Base-by-base conservation (phyloP, 202 grass and related monocot genomes). In the Setaria italica region DNA sequence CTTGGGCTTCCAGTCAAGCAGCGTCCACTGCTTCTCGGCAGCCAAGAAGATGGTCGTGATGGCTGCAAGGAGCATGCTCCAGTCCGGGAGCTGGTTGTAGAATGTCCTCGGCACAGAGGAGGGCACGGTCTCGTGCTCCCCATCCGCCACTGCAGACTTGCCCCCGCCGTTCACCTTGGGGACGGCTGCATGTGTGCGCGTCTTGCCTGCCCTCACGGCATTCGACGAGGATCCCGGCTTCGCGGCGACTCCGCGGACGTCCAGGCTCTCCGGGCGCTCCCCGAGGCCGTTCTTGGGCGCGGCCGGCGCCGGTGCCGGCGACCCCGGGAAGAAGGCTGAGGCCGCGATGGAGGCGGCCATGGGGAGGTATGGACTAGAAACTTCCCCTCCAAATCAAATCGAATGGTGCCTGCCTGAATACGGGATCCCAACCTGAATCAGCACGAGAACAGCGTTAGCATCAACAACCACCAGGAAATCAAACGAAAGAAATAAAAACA, bases 51-150 rank as follows among this genome's bases (percentile, higher is more conserved):
- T 94, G 73, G 93, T 89, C 5, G 92, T 99, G 80, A 99, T 90
- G 42, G 93, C 93, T 25, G 96, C 93, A 3, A 99, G 87, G 62
- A 95, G 90, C 86, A 98, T 86, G 86, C 96, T 98, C 96, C 91
- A 92, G 87, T 98, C 96, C 0, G 96, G 96, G 1, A 98, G 86
- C 86, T 99, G 96, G 71, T 99, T 99, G 72, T 94, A 99, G 89
- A 94, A 94, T 25, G 93, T 99, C 85, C 56, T 93, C 6, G 96
- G 91, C 58, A 68, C 72, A 5, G 83, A 72, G n/a, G 89, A 90
- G 48, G 67, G 72, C 7, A 84, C 4, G 5, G 80, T 33, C 7
- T 91, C 90, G 80, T 90, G 88, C n/a, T 95, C 91, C 56, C 81
- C 74, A 20, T 85, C 90, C 7, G 80, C 87, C 72, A 89, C 14